Percentiles rank a stretch among this genome's conserved stretches.
These are phyloP conservation scores for Simplicillium aogashimaense DNA, from an alignment of 2,329 filamentous ascomycete genomes.

Conservation along the genomic window DNA sequence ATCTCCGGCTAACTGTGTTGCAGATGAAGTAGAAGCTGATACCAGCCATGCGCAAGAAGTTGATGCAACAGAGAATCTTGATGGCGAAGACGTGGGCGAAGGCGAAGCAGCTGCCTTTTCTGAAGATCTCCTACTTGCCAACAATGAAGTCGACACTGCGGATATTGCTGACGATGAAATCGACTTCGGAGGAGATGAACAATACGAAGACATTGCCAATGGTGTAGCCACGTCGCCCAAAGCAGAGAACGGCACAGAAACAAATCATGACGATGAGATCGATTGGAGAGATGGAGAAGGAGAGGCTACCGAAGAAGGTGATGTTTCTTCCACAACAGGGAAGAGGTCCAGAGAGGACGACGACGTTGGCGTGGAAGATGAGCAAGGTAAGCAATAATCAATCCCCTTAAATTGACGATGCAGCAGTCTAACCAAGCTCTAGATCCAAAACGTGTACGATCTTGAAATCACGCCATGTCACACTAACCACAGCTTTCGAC, in stretches of 20 bases:
- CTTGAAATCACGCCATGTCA: neutral
- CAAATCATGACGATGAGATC: constrained; percentile 15
- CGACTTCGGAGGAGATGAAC: constrained; percentile 2
- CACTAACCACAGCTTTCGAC: neutral
- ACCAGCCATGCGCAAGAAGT: constrained; percentile 16
- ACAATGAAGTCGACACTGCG: constrained; percentile 7
- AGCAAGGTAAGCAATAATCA: constrained; percentile 16
- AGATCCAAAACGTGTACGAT: too few relatives aligned
- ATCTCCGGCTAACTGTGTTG: constrained; percentile 7
- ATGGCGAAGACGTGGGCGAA: constrained; percentile 2
- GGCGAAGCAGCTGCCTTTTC: constrained; percentile 16
- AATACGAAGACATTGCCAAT: too few relatives aligned
- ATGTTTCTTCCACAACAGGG: constrained; percentile 12
- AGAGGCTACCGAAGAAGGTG: constrained; percentile 12
- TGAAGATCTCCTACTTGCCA: constrained; percentile 7
- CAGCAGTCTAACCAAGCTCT: too few relatives aligned
- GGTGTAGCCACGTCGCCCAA: constrained; percentile 3
- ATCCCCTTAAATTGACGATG: neutral
- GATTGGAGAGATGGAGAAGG: constrained; percentile 20
- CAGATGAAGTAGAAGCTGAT: constrained; percentile 10
- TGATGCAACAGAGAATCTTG: constrained; percentile 13
- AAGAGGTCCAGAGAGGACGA: constrained; percentile 19
- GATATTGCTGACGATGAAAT: constrained; percentile 11
- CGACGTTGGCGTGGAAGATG: constrained; percentile 19
- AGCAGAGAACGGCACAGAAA: constrained; percentile 7